Evolutionary conservation across 768 basidiomycete species (phyloP), one percentile per base, ranked within the genome.

Genomic region (Lactarius hatsudake): DNA sequence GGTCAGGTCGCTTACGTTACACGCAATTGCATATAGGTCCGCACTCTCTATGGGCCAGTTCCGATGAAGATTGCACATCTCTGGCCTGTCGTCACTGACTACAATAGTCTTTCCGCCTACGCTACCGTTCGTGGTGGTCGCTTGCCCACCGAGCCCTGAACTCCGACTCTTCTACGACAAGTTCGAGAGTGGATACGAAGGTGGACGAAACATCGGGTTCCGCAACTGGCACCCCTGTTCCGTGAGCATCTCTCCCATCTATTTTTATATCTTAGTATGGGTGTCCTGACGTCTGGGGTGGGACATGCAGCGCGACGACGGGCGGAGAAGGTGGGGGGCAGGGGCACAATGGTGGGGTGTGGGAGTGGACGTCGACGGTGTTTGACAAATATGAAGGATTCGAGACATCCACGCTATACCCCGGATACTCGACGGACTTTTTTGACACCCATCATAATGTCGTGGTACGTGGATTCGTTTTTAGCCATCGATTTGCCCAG

Each of bases 341-440:
- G 75, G 90, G 92, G 13, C 86, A 87, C 69, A 98, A 99, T 71
- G 97, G 97, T 8, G 97, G 97, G 6, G 90, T 97, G 18, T 99
- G 96, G 95, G 95, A 98, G 79, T 98, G 96, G 96, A 97, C 96
- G 0, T 90, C 89, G 23, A 95, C 94, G 18, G 71, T 82, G 34
- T 83, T 96, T 55, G 88, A 87, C 26, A 80, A 79, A 32, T 81
- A 86, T 68, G 87, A 93, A 2, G 95, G 93, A 0, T 99, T 89
- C 74, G 81, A 81, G 55, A 81, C 87, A 10, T 94, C 92, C 1
- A 76, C 76, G 42, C 73, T 96, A 59, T 99, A 98, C 75, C 97
- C 97, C 30, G 97, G 94, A 81, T 91, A 89, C 72, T 92, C 92
- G 20, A 81, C 81, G 68, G 96, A 98, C 78, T 98, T 98, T 79